These are phyloP conservation scores for Globisporangium uncinulatum DNA, from an alignment of 352 stramenopile genomes.

Conservation along the genomic window DNA sequence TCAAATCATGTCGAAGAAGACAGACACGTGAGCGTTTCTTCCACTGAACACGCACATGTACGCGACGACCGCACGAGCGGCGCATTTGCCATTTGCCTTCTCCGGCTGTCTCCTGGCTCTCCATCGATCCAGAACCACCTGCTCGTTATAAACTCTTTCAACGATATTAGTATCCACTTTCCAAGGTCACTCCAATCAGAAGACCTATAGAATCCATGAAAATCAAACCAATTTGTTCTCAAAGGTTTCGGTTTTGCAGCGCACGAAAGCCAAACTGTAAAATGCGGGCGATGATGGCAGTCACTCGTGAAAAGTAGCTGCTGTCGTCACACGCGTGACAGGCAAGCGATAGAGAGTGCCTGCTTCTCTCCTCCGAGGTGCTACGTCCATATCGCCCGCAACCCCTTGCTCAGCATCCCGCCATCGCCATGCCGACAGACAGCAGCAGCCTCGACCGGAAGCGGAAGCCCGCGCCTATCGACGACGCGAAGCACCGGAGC, in stretches of 20 bases:
- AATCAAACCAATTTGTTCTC: background rate
- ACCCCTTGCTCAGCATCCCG: background rate
- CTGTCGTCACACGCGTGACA: too few relatives aligned
- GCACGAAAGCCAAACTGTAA: background rate
- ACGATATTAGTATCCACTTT: background rate
- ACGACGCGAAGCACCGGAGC: background rate
- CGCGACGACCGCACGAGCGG: too few relatives aligned
- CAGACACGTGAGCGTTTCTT: too few relatives aligned
- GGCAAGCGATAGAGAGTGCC: too few relatives aligned
- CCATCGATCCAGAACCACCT: too few relatives aligned
- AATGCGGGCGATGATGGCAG: background rate
- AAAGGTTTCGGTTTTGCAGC: background rate
- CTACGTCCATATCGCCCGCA: too few relatives aligned
- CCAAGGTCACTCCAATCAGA: background rate
- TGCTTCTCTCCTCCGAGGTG: too few relatives aligned
- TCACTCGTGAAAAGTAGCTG: background rate
- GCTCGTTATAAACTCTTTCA: too few relatives aligned
- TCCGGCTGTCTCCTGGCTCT: too few relatives aligned
- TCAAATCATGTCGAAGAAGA: too few relatives aligned
- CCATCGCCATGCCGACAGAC: background rate
- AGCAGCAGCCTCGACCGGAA: slow-evolving; percentile 1
- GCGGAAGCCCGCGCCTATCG: background rate
- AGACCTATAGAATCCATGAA: background rate
- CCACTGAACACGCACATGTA: background rate
- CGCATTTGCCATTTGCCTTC: too few relatives aligned